Evolutionary conservation across 1,139 yeast species (phyloP).

Genomic region (Geotrichum klebahnii): DNA sequence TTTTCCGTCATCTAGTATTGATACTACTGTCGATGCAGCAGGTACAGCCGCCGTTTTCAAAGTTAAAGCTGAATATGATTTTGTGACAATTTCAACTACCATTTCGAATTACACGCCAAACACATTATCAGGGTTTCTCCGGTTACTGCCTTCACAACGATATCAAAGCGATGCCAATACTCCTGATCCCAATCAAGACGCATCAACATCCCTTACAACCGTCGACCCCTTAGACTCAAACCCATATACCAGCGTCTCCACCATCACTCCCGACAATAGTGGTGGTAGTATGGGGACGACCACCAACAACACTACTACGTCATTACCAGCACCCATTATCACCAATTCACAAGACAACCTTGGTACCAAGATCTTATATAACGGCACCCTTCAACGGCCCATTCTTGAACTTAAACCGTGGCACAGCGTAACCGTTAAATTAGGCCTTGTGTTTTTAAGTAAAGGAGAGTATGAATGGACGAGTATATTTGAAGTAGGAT

Average conservation of each 20-base stretch:
- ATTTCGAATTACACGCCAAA: conserved; percentile 46
- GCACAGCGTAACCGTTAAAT: conserved; percentile 40
- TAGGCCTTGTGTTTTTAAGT: conserved; percentile 60
- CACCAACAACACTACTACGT: no score
- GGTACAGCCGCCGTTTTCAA: conserved; percentile 5
- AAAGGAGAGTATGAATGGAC: conserved; percentile 82
- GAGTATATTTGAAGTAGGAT: conserved; percentile 51
- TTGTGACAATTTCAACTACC: conserved; percentile 48
- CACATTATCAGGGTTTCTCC: conserved; percentile 52
- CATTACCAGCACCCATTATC: no score
- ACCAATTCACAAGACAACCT: conserved; percentile 23
- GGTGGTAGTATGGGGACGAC: no score
- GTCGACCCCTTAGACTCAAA: no score
- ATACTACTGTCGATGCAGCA: neutral
- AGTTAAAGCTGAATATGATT: conserved; percentile 40
- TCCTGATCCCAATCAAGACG: no score
- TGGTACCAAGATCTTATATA: conserved; percentile 39
- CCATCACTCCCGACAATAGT: no score
- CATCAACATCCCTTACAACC: no score
- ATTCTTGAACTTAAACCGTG: conserved; percentile 47
- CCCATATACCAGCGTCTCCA: no score
- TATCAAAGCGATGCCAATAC: conserved; percentile 21
- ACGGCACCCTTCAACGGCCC: conserved; percentile 62
- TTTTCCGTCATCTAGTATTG: no score
- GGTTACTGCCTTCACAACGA: conserved; percentile 57